These are phyloP conservation scores for Vanilla planifolia DNA, from an alignment of 106 monocot genomes.

Conservation along the genomic window DNA sequence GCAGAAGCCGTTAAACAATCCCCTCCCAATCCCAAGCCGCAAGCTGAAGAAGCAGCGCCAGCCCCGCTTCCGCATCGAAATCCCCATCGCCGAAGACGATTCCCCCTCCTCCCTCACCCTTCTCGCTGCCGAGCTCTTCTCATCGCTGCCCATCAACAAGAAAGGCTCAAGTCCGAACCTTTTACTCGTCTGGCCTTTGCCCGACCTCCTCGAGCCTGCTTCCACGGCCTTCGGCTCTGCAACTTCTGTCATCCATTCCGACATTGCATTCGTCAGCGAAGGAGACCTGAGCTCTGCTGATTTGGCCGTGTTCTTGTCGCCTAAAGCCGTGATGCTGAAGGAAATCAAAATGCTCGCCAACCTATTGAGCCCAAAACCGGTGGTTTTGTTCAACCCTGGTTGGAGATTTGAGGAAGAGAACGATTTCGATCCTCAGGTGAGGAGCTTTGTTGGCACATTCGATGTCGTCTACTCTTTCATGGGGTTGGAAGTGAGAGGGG, in stretches of 20 bases:
- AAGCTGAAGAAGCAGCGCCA: slow-evolving; percentile 78
- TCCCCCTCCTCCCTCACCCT: slow-evolving; percentile 47
- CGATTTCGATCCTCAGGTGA: slow-evolving; percentile 19
- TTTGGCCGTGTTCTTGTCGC: slow-evolving; percentile 53
- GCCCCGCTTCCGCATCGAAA: slow-evolving; percentile 68
- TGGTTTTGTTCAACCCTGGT: slow-evolving; percentile 77
- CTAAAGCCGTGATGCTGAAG: slow-evolving; percentile 41
- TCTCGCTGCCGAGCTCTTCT: slow-evolving; percentile 66
- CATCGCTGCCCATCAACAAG: slow-evolving; percentile 33
- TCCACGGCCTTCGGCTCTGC: slow-evolving; percentile 17
- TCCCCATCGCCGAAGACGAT: slow-evolving; percentile 74
- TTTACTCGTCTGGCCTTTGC: slow-evolving; percentile 57
- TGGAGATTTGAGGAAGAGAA: slow-evolving; percentile 80
- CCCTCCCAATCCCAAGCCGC: slow-evolving; percentile 35
- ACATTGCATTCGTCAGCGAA: slow-evolving; percentile 14
- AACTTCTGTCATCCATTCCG: slow-evolving; percentile 24
- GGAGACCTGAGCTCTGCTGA: slow-evolving; percentile 37
- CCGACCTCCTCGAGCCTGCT: slow-evolving; percentile 17
- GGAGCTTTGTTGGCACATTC: slow-evolving; percentile 60
- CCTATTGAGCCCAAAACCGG: slow-evolving; percentile 52
- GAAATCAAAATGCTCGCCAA: slow-evolving; percentile 33
- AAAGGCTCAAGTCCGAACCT: slow-evolving; percentile 34
- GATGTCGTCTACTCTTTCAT: slow-evolving; percentile 85
- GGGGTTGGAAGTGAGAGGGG: slow-evolving; percentile 83
- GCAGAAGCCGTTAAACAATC: slow-evolving; percentile 72